Conservation (phyloP, 768 basidiomycete species). For the Pulveroboletus sp. region DNA sequence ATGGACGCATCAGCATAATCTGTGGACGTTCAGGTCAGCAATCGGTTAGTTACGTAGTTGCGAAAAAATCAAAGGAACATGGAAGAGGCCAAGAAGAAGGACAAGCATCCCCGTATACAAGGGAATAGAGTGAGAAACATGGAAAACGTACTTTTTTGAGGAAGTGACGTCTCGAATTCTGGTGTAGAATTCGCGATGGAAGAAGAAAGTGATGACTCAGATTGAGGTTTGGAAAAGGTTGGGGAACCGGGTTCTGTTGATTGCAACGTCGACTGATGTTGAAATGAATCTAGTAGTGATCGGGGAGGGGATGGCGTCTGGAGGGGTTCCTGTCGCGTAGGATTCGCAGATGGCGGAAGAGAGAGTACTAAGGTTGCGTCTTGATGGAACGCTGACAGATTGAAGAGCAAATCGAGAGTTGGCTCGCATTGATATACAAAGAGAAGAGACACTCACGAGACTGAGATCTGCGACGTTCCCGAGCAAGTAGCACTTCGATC, state of each 20-base stretch:
- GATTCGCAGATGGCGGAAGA: neutral
- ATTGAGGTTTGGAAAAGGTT: neutral
- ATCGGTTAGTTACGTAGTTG: neutral
- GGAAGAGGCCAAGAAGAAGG: neutral
- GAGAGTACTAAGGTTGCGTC: neutral
- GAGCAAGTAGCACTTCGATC: slow-evolving; percentile 17
- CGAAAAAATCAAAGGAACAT: neutral
- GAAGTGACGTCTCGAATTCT: neutral
- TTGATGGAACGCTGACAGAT: neutral
- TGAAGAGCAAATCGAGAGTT: neutral
- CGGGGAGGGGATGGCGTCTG: neutral
- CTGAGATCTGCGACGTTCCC: neutral
- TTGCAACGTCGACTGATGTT: neutral
- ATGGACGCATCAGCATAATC: slow-evolving; percentile 10
- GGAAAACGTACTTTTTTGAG: slow-evolving; percentile 4
- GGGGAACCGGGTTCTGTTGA: neutral
- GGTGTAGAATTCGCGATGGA: neutral
- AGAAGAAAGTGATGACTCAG: neutral
- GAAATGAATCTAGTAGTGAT: neutral
- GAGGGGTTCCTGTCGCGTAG: neutral
- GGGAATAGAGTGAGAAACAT: neutral
- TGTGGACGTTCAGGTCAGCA: neutral
- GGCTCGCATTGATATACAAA: neutral
- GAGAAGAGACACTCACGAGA: slow-evolving; percentile 9
- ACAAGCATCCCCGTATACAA: neutral